Evolutionary conservation across 257 asterid genomes (phyloP), one percentile per base, ranked within the genome.

Genomic region (Solanum gandarillasii): DNA sequence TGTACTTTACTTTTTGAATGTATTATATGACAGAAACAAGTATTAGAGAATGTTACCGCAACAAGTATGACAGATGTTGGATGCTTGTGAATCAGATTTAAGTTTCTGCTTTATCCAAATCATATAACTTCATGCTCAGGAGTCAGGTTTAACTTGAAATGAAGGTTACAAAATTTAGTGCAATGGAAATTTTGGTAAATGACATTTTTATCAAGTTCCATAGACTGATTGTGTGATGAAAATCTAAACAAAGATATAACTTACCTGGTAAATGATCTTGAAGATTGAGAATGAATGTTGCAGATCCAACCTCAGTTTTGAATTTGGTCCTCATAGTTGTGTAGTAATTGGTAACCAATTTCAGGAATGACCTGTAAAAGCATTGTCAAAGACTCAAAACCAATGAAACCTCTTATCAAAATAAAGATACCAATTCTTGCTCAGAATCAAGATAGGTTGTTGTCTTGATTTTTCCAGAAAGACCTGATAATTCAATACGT

Each of bases 221-320:
- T 43, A 43, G 38, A 79, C 84, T 43, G 25, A 3, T 7, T 55
- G 65, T 39, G 36, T 78, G 60, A 39, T 41, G 62, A 78, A 25
- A 29, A n/a, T 72, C 74, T 34, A 68, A 60, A 62, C 58, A 39
- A 27, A 84, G 85, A 25, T 21, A 5, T 9, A 60, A 72, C 21
- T 90, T 95, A 95, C 98, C 90, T 94, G 87, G 93, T 76, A 85
- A 97, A 97, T 90, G 98, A 94, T 89, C 88, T 89, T 88, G 95
- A 84, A 60, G 91, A 91, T 91, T 88, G 94, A 89, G 91, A 91
- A 92, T 92, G 92, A 89, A 95, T 91, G 87, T 92, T 92, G 93
- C 98, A 95, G 90, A 94, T 93, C 99, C 98, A 97, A 90, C 99
- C 98, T 97, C 98, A 95, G 74, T 88, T 86, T 87, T 92, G 94